Evolutionary conservation across 2,329 filamentous ascomycete species (phyloP).

Genomic region (Ophiognomonia clavigignenti-juglandacearum): DNA sequence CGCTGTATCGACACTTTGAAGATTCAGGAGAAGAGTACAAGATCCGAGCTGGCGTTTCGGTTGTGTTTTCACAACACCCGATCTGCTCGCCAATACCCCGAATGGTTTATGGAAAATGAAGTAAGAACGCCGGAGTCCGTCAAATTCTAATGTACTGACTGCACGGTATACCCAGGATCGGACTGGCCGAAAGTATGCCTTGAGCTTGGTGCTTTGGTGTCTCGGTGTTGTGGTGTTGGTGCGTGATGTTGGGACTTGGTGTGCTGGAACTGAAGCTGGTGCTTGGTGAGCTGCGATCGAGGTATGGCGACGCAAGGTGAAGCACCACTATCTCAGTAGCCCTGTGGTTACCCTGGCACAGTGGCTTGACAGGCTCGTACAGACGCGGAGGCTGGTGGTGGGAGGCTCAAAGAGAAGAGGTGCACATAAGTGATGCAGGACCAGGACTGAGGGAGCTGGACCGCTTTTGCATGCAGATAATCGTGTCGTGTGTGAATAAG

Average conservation of each 20-base stretch:
- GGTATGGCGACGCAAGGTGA: conserved; percentile 12
- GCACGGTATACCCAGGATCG: neutral
- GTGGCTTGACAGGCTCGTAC: conserved; percentile 19
- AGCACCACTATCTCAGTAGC: conserved; percentile 11
- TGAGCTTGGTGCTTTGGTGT: no score
- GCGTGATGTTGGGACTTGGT: neutral
- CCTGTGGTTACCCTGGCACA: conserved; percentile 16
- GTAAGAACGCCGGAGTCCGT: no score
- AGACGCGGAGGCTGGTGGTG: conserved; percentile 14
- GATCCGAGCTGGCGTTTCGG: conserved; percentile 2
- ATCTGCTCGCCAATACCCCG: neutral
- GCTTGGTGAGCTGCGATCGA: conserved; percentile 9
- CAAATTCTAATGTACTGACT: no score
- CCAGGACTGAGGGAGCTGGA: conserved; percentile 6
- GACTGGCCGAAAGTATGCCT: neutral
- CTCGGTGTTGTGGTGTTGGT: neutral
- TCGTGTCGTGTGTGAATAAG: neutral
- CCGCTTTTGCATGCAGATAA: conserved; percentile 6
- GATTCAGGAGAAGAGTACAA: conserved; percentile 5
- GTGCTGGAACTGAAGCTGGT: neutral
- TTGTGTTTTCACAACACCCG: neutral
- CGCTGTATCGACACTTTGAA: neutral
- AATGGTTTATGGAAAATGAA: neutral
- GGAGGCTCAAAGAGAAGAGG: conserved; percentile 16
- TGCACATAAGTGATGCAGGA: conserved; percentile 18